Percentiles rank a stretch among this genome's conserved stretches.
Evolutionary conservation across 495 filamentous ascomycete genomes (phyloP).

Genomic region (Geoglossum glabrum): DNA sequence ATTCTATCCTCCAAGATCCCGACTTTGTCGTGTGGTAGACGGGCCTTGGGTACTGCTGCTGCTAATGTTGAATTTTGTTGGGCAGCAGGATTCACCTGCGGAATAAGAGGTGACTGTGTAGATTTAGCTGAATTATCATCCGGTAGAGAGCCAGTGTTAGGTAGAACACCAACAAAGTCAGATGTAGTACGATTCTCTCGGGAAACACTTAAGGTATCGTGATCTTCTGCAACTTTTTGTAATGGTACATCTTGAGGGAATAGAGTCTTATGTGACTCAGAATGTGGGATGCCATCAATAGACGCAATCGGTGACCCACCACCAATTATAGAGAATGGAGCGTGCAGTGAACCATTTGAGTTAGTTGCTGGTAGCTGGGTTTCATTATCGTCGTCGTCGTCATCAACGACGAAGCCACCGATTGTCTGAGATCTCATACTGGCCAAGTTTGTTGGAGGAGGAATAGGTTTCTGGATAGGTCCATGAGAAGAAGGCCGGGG

Average conservation of each 20-base stretch:
- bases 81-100: slow-evolving; percentile 22
- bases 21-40: slow-evolving; percentile 56
- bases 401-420: slow-evolving; percentile 65
- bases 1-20: slow-evolving; percentile 79
- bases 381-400: slow-evolving; percentile 29
- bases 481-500: not conserved
- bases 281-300: slow-evolving; percentile 9
- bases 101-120: slow-evolving; percentile 22
- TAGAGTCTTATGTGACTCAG: slow-evolving; percentile 36
- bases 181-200: slow-evolving; percentile 31
- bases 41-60: slow-evolving; percentile 23
- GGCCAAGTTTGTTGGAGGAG: not conserved
- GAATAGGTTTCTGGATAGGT: not conserved
- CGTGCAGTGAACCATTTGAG: slow-evolving; percentile 16
- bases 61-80: slow-evolving; percentile 19
- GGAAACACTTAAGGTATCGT: slow-evolving; percentile 31
- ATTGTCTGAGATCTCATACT: slow-evolving; percentile 42
- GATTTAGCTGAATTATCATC: slow-evolving; percentile 12
- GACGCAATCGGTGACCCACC: slow-evolving; percentile 22
- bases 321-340: slow-evolving; percentile 9
- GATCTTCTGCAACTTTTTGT: slow-evolving; percentile 30
- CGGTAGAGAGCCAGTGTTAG: slow-evolving; percentile 27
- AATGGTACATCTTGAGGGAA: slow-evolving; percentile 37
- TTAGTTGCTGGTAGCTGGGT: slow-evolving; percentile 11
- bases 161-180: slow-evolving; percentile 22